Base-by-base conservation (phyloP, 2,329 filamentous ascomycete genomes). In the Tolypocladium tropicale region DNA sequence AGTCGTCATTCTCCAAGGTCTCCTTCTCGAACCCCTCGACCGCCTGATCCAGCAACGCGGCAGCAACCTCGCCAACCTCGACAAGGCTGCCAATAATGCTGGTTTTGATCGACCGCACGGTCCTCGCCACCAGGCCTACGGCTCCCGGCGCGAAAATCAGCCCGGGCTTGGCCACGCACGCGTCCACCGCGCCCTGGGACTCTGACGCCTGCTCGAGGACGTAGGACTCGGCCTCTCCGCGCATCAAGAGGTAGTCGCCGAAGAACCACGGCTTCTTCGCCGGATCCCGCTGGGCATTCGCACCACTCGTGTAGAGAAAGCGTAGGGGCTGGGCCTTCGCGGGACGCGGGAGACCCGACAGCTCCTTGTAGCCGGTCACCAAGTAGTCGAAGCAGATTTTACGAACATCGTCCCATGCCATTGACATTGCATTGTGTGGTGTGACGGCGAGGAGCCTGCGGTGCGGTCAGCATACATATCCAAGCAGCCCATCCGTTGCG, bases 221-320 rank as follows among this genome's bases (percentile, higher is more conserved):
- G 21, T 66, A 62, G 9, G 61, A 72, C 59, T 81, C 79, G 0
- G 73, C 71, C 46, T 76, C 71, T 7, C 78, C 79, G n/a, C 79
- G 64, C 71, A 81, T 72, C 11, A 75, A 55, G 9, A 53, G 59
- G 56, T 80, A 81, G 43, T 78, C 66, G 0, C 61, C 62, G 32
- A 72, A 60, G 9, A 72, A 60, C 57, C 58, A 62, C 1, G 71
- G 73, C 53, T 66, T 76, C 63, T 78, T 74, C 14, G 62, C 70
- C 23, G 68, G 74, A 51, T 82, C 78, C 1, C 76, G 71, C 59
- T 74, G 71, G 2, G 70, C 69, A 1, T 63, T 66, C 2, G 66
- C 60, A 2, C 78, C 80, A 59, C 78, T 82, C 57, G 77, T 70
- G 61, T 79, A 80, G 2, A 79, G 53, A 57, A 79, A 80, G 1